Percentiles rank a stretch among this genome's conserved stretches.
phyloP scores from a whole-genome alignment of 768 basidiomycete species.

The Mycena rebaudengoi region DNA sequence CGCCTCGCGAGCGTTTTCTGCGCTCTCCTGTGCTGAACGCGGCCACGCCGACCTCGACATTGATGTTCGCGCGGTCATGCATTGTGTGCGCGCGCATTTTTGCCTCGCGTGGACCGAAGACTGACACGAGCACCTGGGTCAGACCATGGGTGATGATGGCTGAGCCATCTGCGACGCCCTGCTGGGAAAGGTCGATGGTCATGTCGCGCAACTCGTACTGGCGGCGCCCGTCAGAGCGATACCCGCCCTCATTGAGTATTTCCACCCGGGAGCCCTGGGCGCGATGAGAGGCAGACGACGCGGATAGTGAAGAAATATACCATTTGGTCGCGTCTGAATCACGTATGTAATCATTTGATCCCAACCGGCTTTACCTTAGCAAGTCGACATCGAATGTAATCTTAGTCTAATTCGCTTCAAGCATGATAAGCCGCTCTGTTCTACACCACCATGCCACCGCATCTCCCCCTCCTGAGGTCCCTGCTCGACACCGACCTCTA shows the following conservation, averaged over 20 bases:
- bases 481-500: constrained; percentile 94
- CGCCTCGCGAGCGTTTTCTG: constrained; percentile 78
- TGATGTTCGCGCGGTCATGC: constrained; percentile 89
- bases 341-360: background rate
- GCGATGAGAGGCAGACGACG: constrained; percentile 9
- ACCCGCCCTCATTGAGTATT: constrained; percentile 85
- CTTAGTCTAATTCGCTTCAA: background rate
- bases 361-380: background rate
- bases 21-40: constrained; percentile 88
- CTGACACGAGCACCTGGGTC: constrained; percentile 86
- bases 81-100: constrained; percentile 80
- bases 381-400: background rate
- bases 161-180: constrained; percentile 85
- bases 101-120: constrained; percentile 93
- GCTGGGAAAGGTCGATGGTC: constrained; percentile 77
- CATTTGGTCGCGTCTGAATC: background rate
- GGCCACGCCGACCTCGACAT: constrained; percentile 88
- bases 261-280: constrained; percentile 66
- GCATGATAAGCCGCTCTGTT: background rate
- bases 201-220: constrained; percentile 91
- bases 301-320: constrained; percentile 11
- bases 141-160: constrained; percentile 88
- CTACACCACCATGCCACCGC: constrained; percentile 44
- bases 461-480: constrained; percentile 54
- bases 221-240: constrained; percentile 91